Evolutionary conservation across 2,329 filamentous ascomycete genomes (phyloP), one percentile per base, ranked within the genome.

Genomic region (Allantophomopsis lycopodina): DNA sequence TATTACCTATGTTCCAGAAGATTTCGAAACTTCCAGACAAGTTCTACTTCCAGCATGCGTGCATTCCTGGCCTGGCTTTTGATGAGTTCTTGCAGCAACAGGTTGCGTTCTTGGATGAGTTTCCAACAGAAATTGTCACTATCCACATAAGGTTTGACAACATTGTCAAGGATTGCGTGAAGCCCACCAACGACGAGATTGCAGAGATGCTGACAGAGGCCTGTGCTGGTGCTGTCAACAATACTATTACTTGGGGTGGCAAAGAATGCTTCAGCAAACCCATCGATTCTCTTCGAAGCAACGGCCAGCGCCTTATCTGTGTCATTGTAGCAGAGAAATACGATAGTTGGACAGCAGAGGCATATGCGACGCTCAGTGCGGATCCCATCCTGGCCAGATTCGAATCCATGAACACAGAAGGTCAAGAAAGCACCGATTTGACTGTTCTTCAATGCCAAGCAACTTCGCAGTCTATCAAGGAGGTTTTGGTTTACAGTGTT

Each of bases 141-240:
- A 55, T 68, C n/a, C 66, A 70, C 44, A 55, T 67, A 42, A 55
- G 67, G 7, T 69, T 63, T 61, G 66, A 70, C 42, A 65, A 65
- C 32, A 64, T 71, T 1, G 62, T 64, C 5, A 51, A 42, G n/a
- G 64, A 66, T 7, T 70, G 66, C 46, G 55, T 55, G 2, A 56
- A 55, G 3, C 65, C 66, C 0, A 58, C 44, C 28, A 57, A 60
- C 42, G 51, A 61, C 36, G 64, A 68, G 40, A 53, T 67, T 32
- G 37, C 48, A 7, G 50, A 53, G n/a, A 54, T 60, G 16, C 49
- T 68, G 2, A 47, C 58, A 28, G 53, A 54, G 2, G 61, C 60
- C 0, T 46, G 62, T 21, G 47, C 44, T 31, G n/a, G 18, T 8
- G 39, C 42, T 14, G 52, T 52, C 10, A 46, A 52, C 37, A 52